Conservation (phyloP, 139 green algal genomes). For the Tetraselmis chui region DNA sequence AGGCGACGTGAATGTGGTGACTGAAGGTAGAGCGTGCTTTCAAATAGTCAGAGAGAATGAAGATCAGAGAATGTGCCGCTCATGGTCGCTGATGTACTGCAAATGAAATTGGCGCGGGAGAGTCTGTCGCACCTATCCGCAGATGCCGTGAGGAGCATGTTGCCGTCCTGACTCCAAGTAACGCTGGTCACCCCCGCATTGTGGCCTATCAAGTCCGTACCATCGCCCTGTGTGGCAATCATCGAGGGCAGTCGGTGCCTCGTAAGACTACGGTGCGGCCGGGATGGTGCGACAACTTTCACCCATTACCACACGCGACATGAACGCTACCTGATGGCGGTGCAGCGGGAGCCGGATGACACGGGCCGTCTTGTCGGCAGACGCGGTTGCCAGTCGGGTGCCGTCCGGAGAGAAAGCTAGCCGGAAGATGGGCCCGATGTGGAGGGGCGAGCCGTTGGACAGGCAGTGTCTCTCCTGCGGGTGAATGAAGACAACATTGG, state of each 20-base stretch:
- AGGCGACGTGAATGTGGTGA: too few relatives aligned
- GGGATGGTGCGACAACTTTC: too few relatives aligned
- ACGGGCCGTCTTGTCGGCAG: conserved; percentile 36
- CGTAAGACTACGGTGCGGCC: too few relatives aligned
- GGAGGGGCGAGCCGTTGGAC: not conserved
- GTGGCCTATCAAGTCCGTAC: conserved; percentile 34
- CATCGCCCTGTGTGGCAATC: conserved; percentile 32
- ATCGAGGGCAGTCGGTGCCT: too few relatives aligned
- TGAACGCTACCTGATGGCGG: conserved; percentile 19
- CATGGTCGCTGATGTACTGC: too few relatives aligned
- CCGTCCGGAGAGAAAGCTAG: conserved; percentile 33
- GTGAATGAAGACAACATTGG: not conserved
- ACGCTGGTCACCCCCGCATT: conserved; percentile 18
- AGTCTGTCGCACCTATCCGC: conserved; percentile 36
- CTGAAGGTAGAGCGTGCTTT: too few relatives aligned
- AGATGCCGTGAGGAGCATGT: conserved; percentile 40
- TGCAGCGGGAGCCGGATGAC: conserved; percentile 36
- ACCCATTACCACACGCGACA: too few relatives aligned
- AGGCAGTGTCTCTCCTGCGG: conserved; percentile 5
- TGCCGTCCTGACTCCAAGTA: conserved; percentile 35
- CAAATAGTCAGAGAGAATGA: too few relatives aligned
- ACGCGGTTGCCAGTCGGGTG: conserved; percentile 39
- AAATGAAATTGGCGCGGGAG: too few relatives aligned
- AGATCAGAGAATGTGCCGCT: too few relatives aligned
- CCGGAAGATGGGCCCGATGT: conserved; percentile 1